Conservation (phyloP, 345 rosid species). For the Laguncularia racemosa region DNA sequence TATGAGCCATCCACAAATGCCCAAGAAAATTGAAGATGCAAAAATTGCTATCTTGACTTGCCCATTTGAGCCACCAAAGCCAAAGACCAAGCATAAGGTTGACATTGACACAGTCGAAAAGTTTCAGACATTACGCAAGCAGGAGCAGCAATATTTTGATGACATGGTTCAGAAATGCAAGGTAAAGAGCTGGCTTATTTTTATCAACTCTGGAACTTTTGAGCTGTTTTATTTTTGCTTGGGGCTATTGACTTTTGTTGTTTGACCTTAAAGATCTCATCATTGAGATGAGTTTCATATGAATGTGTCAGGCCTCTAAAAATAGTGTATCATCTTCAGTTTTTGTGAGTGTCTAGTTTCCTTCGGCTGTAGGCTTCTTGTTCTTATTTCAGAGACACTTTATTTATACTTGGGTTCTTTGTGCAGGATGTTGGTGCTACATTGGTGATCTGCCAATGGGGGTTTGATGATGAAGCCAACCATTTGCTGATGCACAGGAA, state of each 20-base stretch:
- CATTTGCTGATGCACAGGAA: slow-evolving; percentile 92
- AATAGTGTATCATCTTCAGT: background rate
- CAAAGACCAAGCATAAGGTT: slow-evolving; percentile 98
- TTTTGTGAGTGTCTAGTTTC: too few species aligned
- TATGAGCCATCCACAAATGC: slow-evolving; percentile 99
- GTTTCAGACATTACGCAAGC: slow-evolving; percentile 82
- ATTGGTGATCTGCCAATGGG: slow-evolving; percentile 98
- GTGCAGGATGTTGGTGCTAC: slow-evolving; percentile 96
- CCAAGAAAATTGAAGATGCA: slow-evolving; percentile 80
- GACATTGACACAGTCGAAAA: slow-evolving; percentile 95
- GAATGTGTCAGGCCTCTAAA: background rate
- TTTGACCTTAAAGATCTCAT: background rate
- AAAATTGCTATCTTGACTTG: slow-evolving; percentile 96
- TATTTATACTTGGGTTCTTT: background rate
- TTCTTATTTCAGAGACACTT: background rate
- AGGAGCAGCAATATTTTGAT: slow-evolving; percentile 89
- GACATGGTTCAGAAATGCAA: slow-evolving; percentile 97
- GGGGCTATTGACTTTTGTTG: background rate
- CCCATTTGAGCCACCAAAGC: slow-evolving; percentile 98
- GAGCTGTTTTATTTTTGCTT: background rate
- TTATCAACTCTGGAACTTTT: background rate
- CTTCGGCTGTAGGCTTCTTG: too few species aligned
- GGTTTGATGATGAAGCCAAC: slow-evolving; percentile 98
- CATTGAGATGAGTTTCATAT: too few species aligned
- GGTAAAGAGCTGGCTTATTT: slow-evolving; percentile 24